These are phyloP conservation scores for Paradendryphiella salina DNA, from an alignment of 2,329 filamentous ascomycete species.

Conservation along the genomic window DNA sequence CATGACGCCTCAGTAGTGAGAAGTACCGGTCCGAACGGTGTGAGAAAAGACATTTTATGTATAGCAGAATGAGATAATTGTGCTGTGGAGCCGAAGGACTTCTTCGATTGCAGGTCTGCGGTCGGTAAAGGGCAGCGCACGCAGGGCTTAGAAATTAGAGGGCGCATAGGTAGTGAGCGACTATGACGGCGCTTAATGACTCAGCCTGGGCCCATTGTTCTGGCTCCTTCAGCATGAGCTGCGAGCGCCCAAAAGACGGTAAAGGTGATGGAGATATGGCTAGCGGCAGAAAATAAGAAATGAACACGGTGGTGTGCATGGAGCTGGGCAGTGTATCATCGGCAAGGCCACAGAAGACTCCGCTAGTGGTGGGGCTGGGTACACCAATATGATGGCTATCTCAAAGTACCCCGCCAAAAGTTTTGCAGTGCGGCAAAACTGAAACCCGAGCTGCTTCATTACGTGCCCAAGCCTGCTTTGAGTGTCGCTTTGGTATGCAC, in stretches of 20 bases:
- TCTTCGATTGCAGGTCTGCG: neutral
- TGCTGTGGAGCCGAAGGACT: neutral
- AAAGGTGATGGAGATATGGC: neutral
- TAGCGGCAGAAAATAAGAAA: constrained; percentile 12
- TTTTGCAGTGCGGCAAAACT: constrained; percentile 15
- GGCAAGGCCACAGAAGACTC: constrained; percentile 10
- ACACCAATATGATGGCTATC: constrained; percentile 13
- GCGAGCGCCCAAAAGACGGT: neutral
- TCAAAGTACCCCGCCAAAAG: constrained; percentile 23
- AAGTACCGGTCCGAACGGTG: neutral
- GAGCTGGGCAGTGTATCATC: constrained; percentile 9
- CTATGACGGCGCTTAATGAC: constrained; percentile 7
- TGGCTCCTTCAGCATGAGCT: neutral
- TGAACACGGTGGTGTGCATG: constrained; percentile 25
- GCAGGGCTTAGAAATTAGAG: neutral
- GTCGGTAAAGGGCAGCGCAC: constrained; percentile 3
- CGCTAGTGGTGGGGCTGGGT: constrained; percentile 17
- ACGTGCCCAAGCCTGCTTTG: neutral
- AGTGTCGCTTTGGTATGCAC: neutral
- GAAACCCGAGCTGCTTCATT: constrained; percentile 5
- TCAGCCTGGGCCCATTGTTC: constrained; percentile 6
- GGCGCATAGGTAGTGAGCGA: neutral
- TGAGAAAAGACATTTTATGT: neutral
- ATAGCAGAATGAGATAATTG: neutral
- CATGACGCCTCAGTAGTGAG: neutral